Percentiles rank a stretch among this genome's conserved stretches.
Evolutionary conservation across 1,284 basidiomycete species (phyloP).

Genomic region (Sporisorium reilianum): DNA sequence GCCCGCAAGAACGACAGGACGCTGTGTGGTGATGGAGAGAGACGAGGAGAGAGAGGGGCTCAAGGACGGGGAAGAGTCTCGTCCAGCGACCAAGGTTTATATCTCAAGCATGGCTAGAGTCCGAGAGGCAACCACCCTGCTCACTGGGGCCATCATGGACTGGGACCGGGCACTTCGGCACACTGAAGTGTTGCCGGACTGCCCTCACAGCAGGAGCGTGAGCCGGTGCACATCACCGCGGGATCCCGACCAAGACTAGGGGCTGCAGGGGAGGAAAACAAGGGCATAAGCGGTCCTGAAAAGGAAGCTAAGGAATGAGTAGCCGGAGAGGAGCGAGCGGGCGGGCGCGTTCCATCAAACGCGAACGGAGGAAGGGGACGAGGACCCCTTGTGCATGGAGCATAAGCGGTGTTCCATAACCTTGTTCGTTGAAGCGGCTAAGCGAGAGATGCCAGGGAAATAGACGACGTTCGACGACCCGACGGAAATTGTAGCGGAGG

Average conservation of each 20-base stretch:
- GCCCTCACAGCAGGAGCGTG: background rate
- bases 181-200: background rate
- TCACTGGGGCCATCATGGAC: background rate
- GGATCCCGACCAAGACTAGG: background rate
- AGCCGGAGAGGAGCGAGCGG: background rate
- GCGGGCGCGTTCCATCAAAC: background rate
- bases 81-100: background rate
- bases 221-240: background rate
- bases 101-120: background rate
- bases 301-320: slow-evolving; percentile 6
- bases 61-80: background rate
- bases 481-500: background rate
- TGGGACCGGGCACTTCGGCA: background rate
- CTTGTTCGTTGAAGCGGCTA: background rate
- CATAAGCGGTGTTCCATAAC: background rate
- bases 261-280: background rate
- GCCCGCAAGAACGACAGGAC: background rate
- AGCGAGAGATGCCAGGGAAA: background rate
- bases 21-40: background rate
- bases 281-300: slow-evolving; percentile 1
- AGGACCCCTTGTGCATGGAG: background rate
- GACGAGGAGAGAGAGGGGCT: background rate
- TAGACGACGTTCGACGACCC: background rate
- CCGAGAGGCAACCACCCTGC: no score
- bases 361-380: background rate